These are phyloP conservation scores for Breviolum minutum DNA, from an alignment of 73 alveolate species.

Conservation along the genomic window DNA sequence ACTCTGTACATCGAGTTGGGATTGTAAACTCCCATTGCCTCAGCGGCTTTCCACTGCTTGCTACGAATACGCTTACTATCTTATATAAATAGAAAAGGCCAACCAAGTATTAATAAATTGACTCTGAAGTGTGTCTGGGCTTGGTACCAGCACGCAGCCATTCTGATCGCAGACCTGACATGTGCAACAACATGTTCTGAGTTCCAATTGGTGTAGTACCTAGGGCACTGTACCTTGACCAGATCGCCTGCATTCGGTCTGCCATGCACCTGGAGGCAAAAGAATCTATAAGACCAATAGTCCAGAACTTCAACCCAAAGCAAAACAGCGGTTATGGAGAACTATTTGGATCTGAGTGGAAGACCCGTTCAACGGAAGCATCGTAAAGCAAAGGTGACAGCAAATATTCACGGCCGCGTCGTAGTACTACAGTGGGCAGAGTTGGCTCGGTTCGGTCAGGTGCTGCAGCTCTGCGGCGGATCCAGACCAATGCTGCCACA, in stretches of 20 bases:
- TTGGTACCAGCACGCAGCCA: not conserved
- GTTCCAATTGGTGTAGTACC: not conserved
- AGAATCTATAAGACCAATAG: not conserved
- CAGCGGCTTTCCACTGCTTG: not conserved
- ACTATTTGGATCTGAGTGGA: not conserved
- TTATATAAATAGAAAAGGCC: not conserved
- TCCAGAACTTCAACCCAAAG: not conserved
- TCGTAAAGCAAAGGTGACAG: conserved; percentile 7
- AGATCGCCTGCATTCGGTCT: not conserved
- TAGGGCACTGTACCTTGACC: not conserved
- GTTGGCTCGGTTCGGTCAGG: not conserved
- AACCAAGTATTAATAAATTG: too few relatives aligned
- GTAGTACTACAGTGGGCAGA: conserved; percentile 11
- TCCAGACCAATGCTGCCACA: not conserved
- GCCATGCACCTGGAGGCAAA: not conserved
- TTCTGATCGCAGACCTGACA: not conserved
- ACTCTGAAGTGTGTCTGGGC: not conserved
- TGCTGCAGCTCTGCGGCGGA: not conserved
- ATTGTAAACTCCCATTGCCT: conserved; percentile 44
- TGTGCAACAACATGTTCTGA: not conserved
- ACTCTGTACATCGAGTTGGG: conserved; percentile 16
- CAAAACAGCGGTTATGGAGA: not conserved
- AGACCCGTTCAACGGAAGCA: not conserved
- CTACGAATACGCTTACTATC: not conserved
- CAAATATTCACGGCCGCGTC: not conserved